phyloP scores from a whole-genome alignment of 176 grass and related monocot genomes.

The Lolium perenne region DNA sequence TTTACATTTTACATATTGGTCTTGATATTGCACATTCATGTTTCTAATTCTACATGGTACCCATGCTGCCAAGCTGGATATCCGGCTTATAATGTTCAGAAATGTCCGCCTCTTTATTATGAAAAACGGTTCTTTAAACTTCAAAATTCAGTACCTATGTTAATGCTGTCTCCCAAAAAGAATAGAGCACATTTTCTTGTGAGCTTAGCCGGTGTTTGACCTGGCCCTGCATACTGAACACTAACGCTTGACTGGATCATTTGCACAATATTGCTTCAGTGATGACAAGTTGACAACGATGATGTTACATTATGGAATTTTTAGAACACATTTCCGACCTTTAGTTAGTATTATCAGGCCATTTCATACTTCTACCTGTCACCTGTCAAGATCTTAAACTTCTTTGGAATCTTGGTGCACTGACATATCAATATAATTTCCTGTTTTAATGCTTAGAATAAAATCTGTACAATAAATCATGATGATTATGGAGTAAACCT shows the following conservation, averaged over 20 bases:
- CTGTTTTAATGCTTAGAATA: neutral
- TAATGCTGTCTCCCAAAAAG: conserved; percentile 14
- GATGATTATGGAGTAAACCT: conserved; percentile 9
- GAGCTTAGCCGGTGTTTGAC: neutral
- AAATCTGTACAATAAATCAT: neutral
- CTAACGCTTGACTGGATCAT: neutral
- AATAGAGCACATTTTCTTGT: neutral
- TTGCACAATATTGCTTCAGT: neutral
- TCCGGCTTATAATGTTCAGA: neutral
- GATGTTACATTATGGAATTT: conserved; percentile 6
- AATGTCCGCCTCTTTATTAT: conserved; percentile 12
- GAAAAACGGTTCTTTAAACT: conserved; percentile 7
- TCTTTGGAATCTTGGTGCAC: neutral
- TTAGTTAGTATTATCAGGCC: neutral
- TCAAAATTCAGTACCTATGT: neutral
- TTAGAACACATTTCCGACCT: neutral
- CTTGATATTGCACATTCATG: neutral
- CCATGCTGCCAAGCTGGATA: conserved; percentile 13
- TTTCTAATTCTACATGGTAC: conserved; percentile 29
- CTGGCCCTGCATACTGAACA: conserved; percentile 9
- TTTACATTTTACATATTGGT: neutral
- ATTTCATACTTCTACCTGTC: neutral
- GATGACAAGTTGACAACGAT: neutral
- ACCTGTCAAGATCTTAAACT: neutral
- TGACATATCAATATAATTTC: neutral